Base-by-base conservation (phyloP, 768 basidiomycete species). In the Pleurotus sapidus region DNA sequence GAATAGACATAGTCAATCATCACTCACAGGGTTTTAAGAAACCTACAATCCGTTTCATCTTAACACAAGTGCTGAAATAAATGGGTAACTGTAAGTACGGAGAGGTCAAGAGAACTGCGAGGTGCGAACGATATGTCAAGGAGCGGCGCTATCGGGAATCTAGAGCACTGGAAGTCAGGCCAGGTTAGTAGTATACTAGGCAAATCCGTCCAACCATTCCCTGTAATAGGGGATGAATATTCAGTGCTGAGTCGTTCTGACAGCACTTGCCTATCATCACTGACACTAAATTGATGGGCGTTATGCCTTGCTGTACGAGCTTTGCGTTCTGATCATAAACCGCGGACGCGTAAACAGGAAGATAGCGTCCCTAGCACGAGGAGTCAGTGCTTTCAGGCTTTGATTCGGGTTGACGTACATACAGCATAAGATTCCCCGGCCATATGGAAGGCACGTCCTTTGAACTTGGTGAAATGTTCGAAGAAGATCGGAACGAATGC, bases 401-500 rank as follows among this genome's bases (percentile, higher is more conserved):
- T 38, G 15, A 71, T 49, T 9, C 8, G 1, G 1, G 6, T 14
- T 23, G 23, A 45, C 20, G 43, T 45, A 63, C 83, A 57, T 59
- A 89, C 90, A 0, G 82, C 90, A 61, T 92, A 93, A 0, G 88
- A 91, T 69, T 93, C 90, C 9, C 91, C 84, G 2, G 83, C 74
- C 74, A 87, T 78, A 59, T 87, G 85, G 67, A 87, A 84, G 2
- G 74, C 65, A 2, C 87, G 73, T 3, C 86, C 87, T 61, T 87
- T 83, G 75, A 90, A 89, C 63, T 85, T 74, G 55, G 70, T 77
- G 65, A 92, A 91, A 57, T 84, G 77, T 61, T 90, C 86, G 49
- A 90, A 90, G 71, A 90, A 90, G 49, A 91, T 82, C 4, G 80
- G 73, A 0, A 89, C 74, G 60, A 91, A 90, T 0, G 84, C 81